A percentile compares a stretch with the other conserved stretches of the same genome.
phyloP scores from a whole-genome alignment of 2,329 filamentous ascomycete genomes.

The Cladophialophora psammophila region DNA sequence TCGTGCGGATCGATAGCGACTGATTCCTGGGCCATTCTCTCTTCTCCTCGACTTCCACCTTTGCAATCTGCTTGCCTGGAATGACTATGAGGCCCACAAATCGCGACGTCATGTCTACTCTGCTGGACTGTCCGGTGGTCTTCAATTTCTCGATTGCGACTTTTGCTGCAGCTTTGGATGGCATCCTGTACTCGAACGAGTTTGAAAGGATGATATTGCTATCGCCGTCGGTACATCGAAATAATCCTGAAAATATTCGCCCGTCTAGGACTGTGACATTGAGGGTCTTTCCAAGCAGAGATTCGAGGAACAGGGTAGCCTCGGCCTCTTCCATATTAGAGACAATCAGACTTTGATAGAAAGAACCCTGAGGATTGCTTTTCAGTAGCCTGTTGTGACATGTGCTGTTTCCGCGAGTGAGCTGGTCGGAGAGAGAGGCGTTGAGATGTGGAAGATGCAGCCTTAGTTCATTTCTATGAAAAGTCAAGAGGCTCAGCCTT shows the following conservation, averaged over 20 bases:
- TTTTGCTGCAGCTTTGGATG: slow-evolving; percentile 60
- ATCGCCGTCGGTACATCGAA: slow-evolving; percentile 95
- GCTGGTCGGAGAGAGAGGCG: background rate
- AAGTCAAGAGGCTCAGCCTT: background rate
- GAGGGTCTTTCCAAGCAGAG: slow-evolving; percentile 40
- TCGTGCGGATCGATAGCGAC: slow-evolving; percentile 34
- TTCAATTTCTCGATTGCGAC: slow-evolving; percentile 50
- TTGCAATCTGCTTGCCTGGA: slow-evolving; percentile 82
- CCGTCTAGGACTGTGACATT: slow-evolving; percentile 45
- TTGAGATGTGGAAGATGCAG: background rate
- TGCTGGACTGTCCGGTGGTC: slow-evolving; percentile 54
- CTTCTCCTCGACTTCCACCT: slow-evolving; percentile 83
- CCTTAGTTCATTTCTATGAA: background rate
- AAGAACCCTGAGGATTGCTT: background rate
- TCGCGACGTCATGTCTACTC: slow-evolving; percentile 78
- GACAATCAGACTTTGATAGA: background rate
- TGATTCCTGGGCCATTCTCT: slow-evolving; percentile 31
- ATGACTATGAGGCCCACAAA: slow-evolving; percentile 91
- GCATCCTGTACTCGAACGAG: slow-evolving; percentile 88
- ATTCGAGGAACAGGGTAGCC: slow-evolving; percentile 38
- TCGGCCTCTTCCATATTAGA: slow-evolving; percentile 36
- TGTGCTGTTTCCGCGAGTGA: background rate
- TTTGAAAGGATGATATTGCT: slow-evolving; percentile 85
- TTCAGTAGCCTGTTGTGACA: background rate
- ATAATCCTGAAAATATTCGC: slow-evolving; percentile 85